A percentile compares a stretch with the other conserved stretches of the same genome.
These are phyloP conservation scores for Neofusicoccum cordaticola DNA, from an alignment of 2,329 filamentous ascomycete genomes.

Conservation along the genomic window DNA sequence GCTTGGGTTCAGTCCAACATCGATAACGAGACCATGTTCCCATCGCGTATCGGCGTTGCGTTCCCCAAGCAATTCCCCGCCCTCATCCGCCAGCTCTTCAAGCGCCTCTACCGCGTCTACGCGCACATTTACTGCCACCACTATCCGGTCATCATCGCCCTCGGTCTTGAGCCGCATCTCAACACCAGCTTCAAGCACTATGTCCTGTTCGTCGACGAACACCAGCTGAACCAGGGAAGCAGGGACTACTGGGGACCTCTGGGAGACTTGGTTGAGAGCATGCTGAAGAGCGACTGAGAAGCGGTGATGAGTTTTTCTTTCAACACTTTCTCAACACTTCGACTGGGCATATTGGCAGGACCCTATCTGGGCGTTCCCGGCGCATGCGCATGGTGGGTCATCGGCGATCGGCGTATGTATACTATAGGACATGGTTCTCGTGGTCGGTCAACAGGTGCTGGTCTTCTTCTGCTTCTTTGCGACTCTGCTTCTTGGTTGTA, in stretches of 20 bases:
- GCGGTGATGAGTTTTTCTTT: neutral
- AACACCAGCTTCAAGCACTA: slow-evolving; percentile 99
- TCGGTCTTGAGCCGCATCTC: slow-evolving; percentile 92
- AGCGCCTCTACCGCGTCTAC: slow-evolving; percentile 97
- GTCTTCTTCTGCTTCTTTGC: neutral
- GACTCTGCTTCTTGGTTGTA: neutral
- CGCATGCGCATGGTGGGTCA: neutral
- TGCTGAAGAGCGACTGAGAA: slow-evolving; percentile 81
- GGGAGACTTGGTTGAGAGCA: slow-evolving; percentile 94
- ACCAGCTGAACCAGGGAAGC: slow-evolving; percentile 76
- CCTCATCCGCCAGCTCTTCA: slow-evolving; percentile 99
- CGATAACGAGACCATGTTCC: slow-evolving; percentile 92
- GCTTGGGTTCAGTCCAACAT: slow-evolving; percentile 93
- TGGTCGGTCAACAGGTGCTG: neutral
- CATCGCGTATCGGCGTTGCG: slow-evolving; percentile 89
- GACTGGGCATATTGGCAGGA: neutral
- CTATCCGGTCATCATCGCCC: slow-evolving; percentile 91
- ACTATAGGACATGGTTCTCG: neutral
- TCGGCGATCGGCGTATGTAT: neutral
- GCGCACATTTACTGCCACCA: slow-evolving; percentile 98
- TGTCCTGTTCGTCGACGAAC: slow-evolving; percentile 97
- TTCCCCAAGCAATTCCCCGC: slow-evolving; percentile 88
- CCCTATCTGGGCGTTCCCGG: slow-evolving; percentile 6
- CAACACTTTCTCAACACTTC: neutral
- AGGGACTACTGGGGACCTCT: slow-evolving; percentile 97